These are phyloP conservation scores for Cyclocybe cylindracea DNA, from an alignment of 768 basidiomycete genomes.

Conservation along the genomic window DNA sequence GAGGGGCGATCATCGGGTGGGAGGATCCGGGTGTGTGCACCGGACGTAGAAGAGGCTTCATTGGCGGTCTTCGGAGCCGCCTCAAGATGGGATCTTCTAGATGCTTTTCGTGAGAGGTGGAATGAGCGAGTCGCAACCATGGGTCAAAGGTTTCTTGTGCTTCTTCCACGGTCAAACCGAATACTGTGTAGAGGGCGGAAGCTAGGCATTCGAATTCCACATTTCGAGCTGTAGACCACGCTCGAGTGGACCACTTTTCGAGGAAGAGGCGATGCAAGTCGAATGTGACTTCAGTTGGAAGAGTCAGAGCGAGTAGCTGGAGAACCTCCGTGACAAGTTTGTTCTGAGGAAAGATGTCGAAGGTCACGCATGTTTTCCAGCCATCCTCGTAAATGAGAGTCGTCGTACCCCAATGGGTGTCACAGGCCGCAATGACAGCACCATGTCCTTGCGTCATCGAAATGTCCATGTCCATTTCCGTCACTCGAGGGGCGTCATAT, in stretches of 20 bases:
- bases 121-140: constrained; percentile 52
- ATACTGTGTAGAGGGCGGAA: constrained; percentile 47
- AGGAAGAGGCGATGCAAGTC: constrained; percentile 57
- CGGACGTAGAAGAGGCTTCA: constrained; percentile 19
- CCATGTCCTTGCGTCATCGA: constrained; percentile 19
- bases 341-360: constrained; percentile 60
- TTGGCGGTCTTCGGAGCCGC: constrained; percentile 35
- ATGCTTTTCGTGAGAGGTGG: constrained; percentile 47
- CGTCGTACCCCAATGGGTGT: constrained; percentile 51
- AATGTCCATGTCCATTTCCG: constrained; percentile 17
- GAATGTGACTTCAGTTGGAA: constrained; percentile 60
- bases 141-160: constrained; percentile 22
- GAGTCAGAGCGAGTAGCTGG: constrained; percentile 58
- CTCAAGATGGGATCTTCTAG: constrained; percentile 61
- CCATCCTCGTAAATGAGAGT: constrained; percentile 58
- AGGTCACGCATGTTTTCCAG: constrained; percentile 40
- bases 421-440: constrained; percentile 46
- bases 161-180: constrained; percentile 36
- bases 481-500: constrained; percentile 5
- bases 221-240: constrained; percentile 43
- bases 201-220: constrained; percentile 60
- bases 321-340: constrained; percentile 59
- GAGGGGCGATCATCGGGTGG: constrained; percentile 51
- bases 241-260: constrained; percentile 51
- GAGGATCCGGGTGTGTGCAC: constrained; percentile 27